phyloP scores from a whole-genome alignment of 2,329 filamentous ascomycete species.

The Chaetoscypha palmicola region DNA sequence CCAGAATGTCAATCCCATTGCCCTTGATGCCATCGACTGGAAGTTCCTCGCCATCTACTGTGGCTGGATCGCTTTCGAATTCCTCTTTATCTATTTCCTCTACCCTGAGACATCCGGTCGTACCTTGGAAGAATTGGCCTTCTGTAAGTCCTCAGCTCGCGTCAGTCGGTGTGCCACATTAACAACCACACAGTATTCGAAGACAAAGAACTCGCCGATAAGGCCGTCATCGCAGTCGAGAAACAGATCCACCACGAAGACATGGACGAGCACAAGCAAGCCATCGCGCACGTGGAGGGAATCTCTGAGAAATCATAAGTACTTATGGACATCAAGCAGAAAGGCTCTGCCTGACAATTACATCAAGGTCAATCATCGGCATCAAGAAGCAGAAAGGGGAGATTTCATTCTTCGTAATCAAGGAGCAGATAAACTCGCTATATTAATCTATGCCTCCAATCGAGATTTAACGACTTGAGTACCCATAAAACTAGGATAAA shows the following conservation, averaged over 20 bases:
- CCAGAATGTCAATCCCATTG: slow-evolving; percentile 41
- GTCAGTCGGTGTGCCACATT: no score
- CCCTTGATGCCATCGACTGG: slow-evolving; percentile 36
- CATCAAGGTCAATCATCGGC: no score
- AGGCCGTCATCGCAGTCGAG: slow-evolving; percentile 33
- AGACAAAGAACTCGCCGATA: slow-evolving; percentile 32
- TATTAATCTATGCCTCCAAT: no score
- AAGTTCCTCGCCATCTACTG: slow-evolving; percentile 39
- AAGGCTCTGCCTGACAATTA: no score
- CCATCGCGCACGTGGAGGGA: neutral
- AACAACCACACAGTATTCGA: slow-evolving; percentile 32
- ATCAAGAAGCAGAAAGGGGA: no score
- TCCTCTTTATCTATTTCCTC: slow-evolving; percentile 38
- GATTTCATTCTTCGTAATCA: no score
- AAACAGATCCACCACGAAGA: slow-evolving; percentile 28
- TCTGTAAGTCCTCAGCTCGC: slow-evolving; percentile 36
- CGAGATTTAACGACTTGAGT: no score
- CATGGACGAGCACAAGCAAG: neutral
- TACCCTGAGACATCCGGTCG: slow-evolving; percentile 39
- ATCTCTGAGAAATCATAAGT: no score
- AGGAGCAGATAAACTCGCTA: no score
- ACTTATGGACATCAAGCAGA: no score
- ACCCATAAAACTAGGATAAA: no score
- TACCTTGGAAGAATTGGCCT: slow-evolving; percentile 40
- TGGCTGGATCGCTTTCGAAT: slow-evolving; percentile 37